Evolutionary conservation across 192 early-diverging fungal genomes (phyloP).

Genomic region (Backusella luteola): DNA sequence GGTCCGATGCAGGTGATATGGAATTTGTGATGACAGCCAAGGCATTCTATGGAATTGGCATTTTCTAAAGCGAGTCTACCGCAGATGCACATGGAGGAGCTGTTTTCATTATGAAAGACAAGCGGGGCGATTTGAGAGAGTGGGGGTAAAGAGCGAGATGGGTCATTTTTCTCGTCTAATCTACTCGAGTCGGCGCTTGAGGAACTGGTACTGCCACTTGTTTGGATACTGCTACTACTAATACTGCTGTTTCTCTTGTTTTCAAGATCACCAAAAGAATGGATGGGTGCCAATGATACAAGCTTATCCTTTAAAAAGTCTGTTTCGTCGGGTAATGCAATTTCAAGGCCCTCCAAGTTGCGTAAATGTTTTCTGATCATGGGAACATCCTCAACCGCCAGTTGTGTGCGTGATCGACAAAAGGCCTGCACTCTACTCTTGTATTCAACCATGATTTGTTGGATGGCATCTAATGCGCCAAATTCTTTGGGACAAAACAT

Average conservation of each 20-base stretch:
- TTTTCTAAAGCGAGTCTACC: background rate
- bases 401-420: conserved; percentile 29
- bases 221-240: too few relatives aligned
- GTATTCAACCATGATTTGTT: conserved; percentile 11
- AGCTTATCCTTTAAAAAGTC: conserved; percentile 41
- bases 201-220: too few relatives aligned
- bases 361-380: conserved; percentile 38
- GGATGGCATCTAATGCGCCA: conserved; percentile 3
- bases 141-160: background rate
- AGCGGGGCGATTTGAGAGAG: background rate
- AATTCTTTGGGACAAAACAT: conserved; percentile 42
- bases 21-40: background rate
- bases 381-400: conserved; percentile 28
- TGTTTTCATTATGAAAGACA: background rate
- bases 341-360: conserved; percentile 40
- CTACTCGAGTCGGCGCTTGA: background rate
- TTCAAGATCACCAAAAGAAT: background rate
- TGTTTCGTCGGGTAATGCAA: conserved; percentile 39
- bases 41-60: background rate
- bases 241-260: background rate
- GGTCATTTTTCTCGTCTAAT: background rate
- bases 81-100: background rate
- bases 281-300: conserved; percentile 18
- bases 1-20: background rate
- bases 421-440: conserved; percentile 18